Conservation (phyloP, 2,329 filamentous ascomycete species). For the Cadophora sp. region DNA sequence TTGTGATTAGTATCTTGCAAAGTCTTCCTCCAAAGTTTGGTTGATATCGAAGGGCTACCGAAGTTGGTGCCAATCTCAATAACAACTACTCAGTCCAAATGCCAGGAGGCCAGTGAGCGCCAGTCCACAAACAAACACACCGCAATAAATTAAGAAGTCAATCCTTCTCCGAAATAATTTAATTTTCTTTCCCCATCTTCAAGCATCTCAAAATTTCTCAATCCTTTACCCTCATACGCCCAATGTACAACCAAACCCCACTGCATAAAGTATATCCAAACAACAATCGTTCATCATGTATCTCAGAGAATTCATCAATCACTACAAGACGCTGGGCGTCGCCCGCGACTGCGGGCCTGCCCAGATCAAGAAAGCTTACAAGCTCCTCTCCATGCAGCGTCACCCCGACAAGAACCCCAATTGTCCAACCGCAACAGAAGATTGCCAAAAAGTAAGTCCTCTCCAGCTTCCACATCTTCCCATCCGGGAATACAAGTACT, state of each 20-base stretch:
- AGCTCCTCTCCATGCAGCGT: background rate
- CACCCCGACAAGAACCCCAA: constrained; percentile 1
- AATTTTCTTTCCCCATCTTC: no score
- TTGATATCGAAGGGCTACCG: no score
- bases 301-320: background rate
- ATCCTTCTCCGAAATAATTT: no score
- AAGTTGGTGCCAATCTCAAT: no score
- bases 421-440: background rate
- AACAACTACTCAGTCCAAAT: no score
- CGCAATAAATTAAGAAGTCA: no score
- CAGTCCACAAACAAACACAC: no score
- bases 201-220: background rate
- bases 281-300: background rate
- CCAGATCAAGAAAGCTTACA: background rate
- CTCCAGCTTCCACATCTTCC: background rate
- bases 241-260: background rate
- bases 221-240: background rate
- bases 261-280: background rate
- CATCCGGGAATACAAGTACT: background rate
- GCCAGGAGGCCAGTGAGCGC: no score
- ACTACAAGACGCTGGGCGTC: constrained; percentile 6
- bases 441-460: background rate
- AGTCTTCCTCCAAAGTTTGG: no score
- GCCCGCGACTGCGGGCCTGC: background rate
- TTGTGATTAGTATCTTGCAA: no score